Evolutionary conservation across 2,329 filamentous ascomycete species (phyloP), one percentile per base, ranked within the genome.

Genomic region (Colletotrichum incanum): DNA sequence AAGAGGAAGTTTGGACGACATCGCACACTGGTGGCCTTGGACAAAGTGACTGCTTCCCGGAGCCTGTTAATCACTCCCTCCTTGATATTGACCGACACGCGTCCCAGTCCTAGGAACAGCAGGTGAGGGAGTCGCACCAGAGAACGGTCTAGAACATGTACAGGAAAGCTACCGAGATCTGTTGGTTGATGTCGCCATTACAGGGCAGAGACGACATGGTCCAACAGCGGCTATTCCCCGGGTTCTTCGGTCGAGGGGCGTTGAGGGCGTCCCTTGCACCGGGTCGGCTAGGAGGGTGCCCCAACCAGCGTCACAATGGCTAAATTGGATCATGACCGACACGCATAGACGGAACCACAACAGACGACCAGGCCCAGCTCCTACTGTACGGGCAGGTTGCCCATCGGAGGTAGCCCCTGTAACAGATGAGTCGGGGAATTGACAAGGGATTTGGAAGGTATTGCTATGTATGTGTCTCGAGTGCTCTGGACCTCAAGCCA

Each of bases 261-360:
- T 49, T 43, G 26, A 55, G 26, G 47, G 12, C n/a, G 28, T 31
- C 18, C 23, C 23, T n/a, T 20, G 11, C 50, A n/a, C n/a, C 20
- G 47, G 8, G 16, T 26, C 12, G 47, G 18, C 23, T 54, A 16
- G 18, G 39, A 65, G 23, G 20, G 12, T 20, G 5, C 5, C 26
- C 26, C 11, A 23, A 12, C 18, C 23, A 56, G 41, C 23, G 41
- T 58, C 58, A 26, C 34, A 34, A 47, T 34, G 54, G 66, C 41
- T 65, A 47, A 41, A 50, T 16, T 43, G 8, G 54, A n/a, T 41
- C 6, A 18, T 56, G 31, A 45, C 50, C 16, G 41, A 18, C 55
- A 58, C n/a, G 31, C 50, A 68, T 26, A 28, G 50, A 65, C 47
- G 28, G n/a, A 55, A 63, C 31, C 20, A 31, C n/a, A 14, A 20